Base-by-base conservation (phyloP, 1,284 basidiomycete genomes). In the Kwoniella shivajii region DNA sequence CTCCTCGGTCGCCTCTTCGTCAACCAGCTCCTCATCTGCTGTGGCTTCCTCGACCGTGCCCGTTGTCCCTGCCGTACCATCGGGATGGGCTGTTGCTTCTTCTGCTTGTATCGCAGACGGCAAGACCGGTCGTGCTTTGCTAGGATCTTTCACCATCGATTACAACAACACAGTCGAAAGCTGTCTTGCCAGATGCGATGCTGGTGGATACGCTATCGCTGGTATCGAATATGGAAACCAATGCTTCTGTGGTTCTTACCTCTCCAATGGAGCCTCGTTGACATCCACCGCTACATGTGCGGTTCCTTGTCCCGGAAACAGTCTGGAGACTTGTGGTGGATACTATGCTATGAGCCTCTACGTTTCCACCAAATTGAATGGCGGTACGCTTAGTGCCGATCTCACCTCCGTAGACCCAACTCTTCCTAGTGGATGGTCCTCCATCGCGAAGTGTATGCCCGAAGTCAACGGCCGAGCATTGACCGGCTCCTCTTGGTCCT, bases 231-330 rank as follows among this genome's bases (percentile, higher is more conserved):
- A 68, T 59, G 61, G 61, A 38, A 52, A 54, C 26, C 63, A 69
- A 48, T 74, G 74, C 54, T 74, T 65, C 61, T 76, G 74, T 51
- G 69, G 56, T 11, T 36, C 37, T 4, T 61, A 68, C 27, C 51
- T 38, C 13, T 66, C 67, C 0, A 58, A 50, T 24, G 68, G 63
- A 30, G 71, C 69, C 10, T 36, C 50, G 0, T 22, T 56, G 10
- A 50, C 57, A 11, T 47, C 50, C 2, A 57, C 63, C 16, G 44
- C 53, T 6, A 60, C 51, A 5, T 75, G 73, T 56, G 52, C 36
- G 47, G 60, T 57, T 18, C 51, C 65, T 0, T 74, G 74, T 44
- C 50, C 61, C 0, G 72, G 71, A 16, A 65, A 68, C 43, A 31
- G 6, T 3, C 49, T 38, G 6, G 46, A 49, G 9, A 55, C 39